Conservation (phyloP, 768 basidiomycete genomes). For the Suillus lakei region DNA sequence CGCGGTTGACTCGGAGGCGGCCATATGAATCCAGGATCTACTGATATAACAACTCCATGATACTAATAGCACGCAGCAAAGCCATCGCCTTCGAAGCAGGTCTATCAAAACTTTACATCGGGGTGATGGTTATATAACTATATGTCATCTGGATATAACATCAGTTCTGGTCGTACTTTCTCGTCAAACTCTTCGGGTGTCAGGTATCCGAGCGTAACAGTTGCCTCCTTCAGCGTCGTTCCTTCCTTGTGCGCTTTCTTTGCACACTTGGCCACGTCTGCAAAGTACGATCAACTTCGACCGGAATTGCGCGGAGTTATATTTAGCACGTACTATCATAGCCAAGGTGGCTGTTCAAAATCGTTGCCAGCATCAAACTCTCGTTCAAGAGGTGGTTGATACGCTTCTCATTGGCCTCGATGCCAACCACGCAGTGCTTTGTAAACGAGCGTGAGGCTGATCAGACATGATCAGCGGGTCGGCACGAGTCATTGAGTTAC, state of each 20-base stretch:
- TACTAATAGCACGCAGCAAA: conserved; percentile 3
- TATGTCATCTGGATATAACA: conserved; percentile 76
- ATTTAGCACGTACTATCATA: conserved; percentile 85
- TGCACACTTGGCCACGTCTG: conserved; percentile 97
- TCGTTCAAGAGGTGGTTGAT: conserved; percentile 90
- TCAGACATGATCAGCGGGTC: conserved; percentile 14
- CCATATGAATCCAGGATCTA: not conserved
- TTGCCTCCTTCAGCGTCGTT: conserved; percentile 93
- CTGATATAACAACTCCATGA: too few relatives aligned
- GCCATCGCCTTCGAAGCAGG: too few relatives aligned
- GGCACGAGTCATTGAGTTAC: conserved; percentile 9
- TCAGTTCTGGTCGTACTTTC: conserved; percentile 91
- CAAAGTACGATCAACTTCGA: conserved; percentile 6
- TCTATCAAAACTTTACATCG: too few relatives aligned
- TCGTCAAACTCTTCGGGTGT: conserved; percentile 92
- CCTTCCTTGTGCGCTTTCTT: conserved; percentile 99
- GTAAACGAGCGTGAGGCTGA: conserved; percentile 90
- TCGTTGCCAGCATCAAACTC: conserved; percentile 97
- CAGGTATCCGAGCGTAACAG: conserved; percentile 84
- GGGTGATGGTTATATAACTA: not conserved
- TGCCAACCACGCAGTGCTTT: conserved; percentile 95
- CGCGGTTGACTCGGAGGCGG: not conserved
- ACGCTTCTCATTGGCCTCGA: conserved; percentile 94
- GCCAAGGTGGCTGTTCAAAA: conserved; percentile 93
- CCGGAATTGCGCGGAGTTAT: conserved; percentile 5